Evolutionary conservation across 495 filamentous ascomycete genomes (phyloP), one percentile per base, ranked within the genome.

Genomic region (Neurospora sp.): DNA sequence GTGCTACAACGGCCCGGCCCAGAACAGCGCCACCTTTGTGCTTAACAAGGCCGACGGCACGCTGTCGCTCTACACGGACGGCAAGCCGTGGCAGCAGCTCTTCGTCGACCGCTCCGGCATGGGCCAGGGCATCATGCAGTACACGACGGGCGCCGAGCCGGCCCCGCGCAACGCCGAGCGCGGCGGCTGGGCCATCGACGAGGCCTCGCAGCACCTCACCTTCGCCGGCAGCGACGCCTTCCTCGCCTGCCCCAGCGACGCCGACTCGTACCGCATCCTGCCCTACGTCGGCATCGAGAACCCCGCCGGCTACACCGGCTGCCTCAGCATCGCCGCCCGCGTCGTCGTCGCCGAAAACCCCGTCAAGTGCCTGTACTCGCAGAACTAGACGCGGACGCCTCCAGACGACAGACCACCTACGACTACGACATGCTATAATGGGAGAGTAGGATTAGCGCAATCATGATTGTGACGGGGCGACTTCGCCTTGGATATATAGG

Each of bases 71-170:
- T 87, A 84, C 75, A 78, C 82, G 66, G 39, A 49, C 12, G 79
- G 80, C 38, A 81, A 78, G 27, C 79, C 80, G 60, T 76, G 81
- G n/a, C 86, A 88, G 78, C 79, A 85, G 78, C 75, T 87, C 72
- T 86, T 78, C 71, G 85, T 84, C 44, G 87, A 89, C 74, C 85
- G 85, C 69, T 88, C 86, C 54, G 86, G 86, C 76, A 88, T 88
- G 86, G 86, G 85, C 73, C 85, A 87, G 72, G 87, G 87, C 66
- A 82, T 80, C 41, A 78, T 88, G 72, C 84, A 84, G 60, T 88
- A 88, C 77, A 85, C 84, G 23, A 85, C 80, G 42, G 84, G 83
- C 31, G 81, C 77, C 60, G 74, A 83, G 69, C 72, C 79, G 10
- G 31, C 31, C 31, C 31, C 31, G 31, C 31, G 31, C 31, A 31